Base-by-base conservation (phyloP, 108 stramenopile species). In the Nitzschia palea region DNA sequence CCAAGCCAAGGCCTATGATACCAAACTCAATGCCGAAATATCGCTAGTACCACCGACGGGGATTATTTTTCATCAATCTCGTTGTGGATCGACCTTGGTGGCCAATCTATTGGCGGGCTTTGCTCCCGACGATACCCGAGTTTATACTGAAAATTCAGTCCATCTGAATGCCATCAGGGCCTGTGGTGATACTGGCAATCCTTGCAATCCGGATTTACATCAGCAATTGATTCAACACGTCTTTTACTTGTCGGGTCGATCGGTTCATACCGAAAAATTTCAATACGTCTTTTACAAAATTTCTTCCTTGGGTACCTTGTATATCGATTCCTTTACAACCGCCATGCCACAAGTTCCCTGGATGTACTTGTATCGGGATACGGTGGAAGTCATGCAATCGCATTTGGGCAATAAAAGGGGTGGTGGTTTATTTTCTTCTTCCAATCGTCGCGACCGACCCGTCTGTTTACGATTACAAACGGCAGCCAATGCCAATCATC, bases 51-150 rank as follows among this genome's bases (percentile, higher is more conserved):
- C 60, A 31, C 82, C 81, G 20, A 62, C 76, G 4, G 98, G 92
- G 0, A 89, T 99, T 52, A 77, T 98, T 12, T 98, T 97, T 81
- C 98, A 99, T 68, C 96, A 98, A 70, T 83, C 83, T 0, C 82
- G 97, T 50, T 90, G 91, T 47, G 98, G 98, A 5, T 90, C 89
- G 5, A 98, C 97, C 0, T 73, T 98, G 27, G 80, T 94, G 17
- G 93, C 98, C 44, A 99, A 99, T 78, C 58, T 89, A 25, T 67
- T 99, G 30, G 85, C 79, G 9, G 84, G 89, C n/a, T 76, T 81
- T 64, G 68, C 80, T 66, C 91, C 91, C 15, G 64, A 64, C 1
- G 71, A 90, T 35, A 44, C 59, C 22, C 76, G 90, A 4, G 89
- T 96, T 17, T 95, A 89, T 47, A 85, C 83, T 30, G 98, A 98